phyloP scores from a whole-genome alignment of 768 basidiomycete species.

The Agrocybe praecox region DNA sequence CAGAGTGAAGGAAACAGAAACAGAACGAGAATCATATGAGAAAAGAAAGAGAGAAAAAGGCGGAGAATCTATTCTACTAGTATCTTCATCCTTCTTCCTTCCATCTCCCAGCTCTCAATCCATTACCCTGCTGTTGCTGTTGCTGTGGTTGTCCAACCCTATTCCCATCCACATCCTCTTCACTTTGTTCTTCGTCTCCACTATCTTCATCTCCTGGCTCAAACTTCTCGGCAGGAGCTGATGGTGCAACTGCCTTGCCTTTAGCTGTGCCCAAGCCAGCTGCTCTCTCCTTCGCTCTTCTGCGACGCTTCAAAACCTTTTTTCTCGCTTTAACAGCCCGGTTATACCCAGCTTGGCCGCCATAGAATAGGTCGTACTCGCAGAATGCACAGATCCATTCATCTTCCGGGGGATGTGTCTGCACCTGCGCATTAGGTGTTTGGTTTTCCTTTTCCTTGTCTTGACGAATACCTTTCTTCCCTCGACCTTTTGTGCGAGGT shows the following conservation, averaged over 20 bases:
- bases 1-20: not conserved
- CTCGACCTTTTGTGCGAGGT: conserved; percentile 31
- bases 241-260: conserved; percentile 16
- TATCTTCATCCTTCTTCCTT: conserved; percentile 18
- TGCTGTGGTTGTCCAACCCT: conserved; percentile 16
- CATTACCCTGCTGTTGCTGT: conserved; percentile 3
- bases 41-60: not conserved
- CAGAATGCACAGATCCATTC: conserved; percentile 97
- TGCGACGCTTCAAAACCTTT: conserved; percentile 72
- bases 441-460: conserved; percentile 10
- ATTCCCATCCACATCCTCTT: conserved; percentile 23
- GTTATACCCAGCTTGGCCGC: conserved; percentile 70
- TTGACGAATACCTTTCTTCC: conserved; percentile 9
- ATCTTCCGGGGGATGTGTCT: conserved; percentile 67
- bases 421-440: conserved; percentile 17
- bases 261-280: conserved; percentile 44
- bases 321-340: conserved; percentile 72
- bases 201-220: conserved; percentile 18
- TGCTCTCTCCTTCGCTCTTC: conserved; percentile 73
- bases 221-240: conserved; percentile 18
- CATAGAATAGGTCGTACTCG: conserved; percentile 91
- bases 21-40: not conserved
- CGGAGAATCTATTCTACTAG: not conserved
- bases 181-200: conserved; percentile 24
- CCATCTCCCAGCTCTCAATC: conserved; percentile 17